These are phyloP conservation scores for Pythium phragmiticola DNA, from an alignment of 352 stramenopile species.

Conservation along the genomic window DNA sequence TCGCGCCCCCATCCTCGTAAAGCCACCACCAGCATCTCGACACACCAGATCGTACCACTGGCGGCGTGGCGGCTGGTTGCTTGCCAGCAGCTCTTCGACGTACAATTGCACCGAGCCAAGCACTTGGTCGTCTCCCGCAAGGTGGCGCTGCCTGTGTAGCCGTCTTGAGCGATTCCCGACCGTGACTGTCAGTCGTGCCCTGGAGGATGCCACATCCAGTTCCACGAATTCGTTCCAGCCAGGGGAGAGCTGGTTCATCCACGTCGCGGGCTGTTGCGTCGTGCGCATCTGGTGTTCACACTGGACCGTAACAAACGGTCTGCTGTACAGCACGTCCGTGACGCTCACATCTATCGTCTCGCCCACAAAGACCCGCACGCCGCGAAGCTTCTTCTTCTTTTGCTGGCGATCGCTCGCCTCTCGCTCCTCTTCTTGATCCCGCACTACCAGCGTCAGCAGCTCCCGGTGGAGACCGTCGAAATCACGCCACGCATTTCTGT, in stretches of 20 bases:
- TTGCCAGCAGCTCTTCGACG: constrained; percentile 39
- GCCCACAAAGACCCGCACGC: constrained; percentile 47
- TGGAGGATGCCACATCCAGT: constrained; percentile 39
- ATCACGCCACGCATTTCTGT: constrained; percentile 39
- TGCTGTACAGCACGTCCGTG: constrained; percentile 44
- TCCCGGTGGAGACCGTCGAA: constrained; percentile 46
- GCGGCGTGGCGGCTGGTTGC: background rate
- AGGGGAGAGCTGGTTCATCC: constrained; percentile 53
- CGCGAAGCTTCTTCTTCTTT: constrained; percentile 27
- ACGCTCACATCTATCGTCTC: constrained; percentile 39
- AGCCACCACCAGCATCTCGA: background rate
- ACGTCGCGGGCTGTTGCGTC: constrained; percentile 39
- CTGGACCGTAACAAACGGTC: constrained; percentile 45
- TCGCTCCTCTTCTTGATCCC: constrained; percentile 9
- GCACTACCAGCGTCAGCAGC: constrained; percentile 32
- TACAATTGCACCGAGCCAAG: constrained; percentile 44
- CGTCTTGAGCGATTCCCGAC: constrained; percentile 40
- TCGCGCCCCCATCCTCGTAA: background rate
- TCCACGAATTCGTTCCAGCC: constrained; percentile 66
- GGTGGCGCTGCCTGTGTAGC: constrained; percentile 3
- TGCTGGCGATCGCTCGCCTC: background rate
- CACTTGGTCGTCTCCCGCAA: constrained; percentile 24
- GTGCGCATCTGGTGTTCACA: constrained; percentile 35
- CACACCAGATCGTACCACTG: constrained; percentile 22
- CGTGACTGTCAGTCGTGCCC: constrained; percentile 38